A percentile compares a stretch with the other conserved stretches of the same genome.
phyloP scores from a whole-genome alignment of 1,284 basidiomycete species.

The Cutaneotrichosporon cyanovorans region DNA sequence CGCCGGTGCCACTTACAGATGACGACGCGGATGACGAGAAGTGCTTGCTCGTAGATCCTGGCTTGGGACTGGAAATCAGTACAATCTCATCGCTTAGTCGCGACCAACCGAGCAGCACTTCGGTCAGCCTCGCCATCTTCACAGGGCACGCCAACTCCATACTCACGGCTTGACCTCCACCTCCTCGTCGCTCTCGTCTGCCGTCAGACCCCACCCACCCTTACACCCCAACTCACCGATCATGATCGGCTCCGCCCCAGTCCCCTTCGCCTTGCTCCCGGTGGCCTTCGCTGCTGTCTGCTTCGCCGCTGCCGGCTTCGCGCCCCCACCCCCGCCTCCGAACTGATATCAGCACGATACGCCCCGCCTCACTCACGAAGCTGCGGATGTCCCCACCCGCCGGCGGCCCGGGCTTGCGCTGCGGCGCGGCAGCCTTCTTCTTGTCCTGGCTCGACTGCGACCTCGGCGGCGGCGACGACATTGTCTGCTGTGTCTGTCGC shows the following conservation, averaged over 20 bases:
- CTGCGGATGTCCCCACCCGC: constrained; percentile 23
- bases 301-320: constrained; percentile 18
- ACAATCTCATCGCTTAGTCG: not conserved
- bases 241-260: constrained; percentile 6
- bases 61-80: not conserved
- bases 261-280: not conserved
- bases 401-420: constrained; percentile 7
- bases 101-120: not conserved
- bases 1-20: constrained; percentile 9
- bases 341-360: constrained; percentile 8
- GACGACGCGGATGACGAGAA: constrained; percentile 18
- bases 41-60: constrained; percentile 30
- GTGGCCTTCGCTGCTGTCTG: no score
- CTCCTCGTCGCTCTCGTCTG: constrained; percentile 41
- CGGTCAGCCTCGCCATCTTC: not conserved
- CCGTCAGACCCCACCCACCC: constrained; percentile 1
- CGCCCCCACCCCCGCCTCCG: constrained; percentile 19
- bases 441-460: constrained; percentile 17
- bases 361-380: constrained; percentile 17
- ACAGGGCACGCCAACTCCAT: no score
- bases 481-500: no score
- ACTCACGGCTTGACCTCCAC: constrained; percentile 19
- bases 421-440: constrained; percentile 2
- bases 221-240: constrained; percentile 4
- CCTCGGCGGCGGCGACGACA: constrained; percentile 1